These are phyloP conservation scores for Aurinia saxatilis DNA, from an alignment of 345 rosid genomes.

Conservation along the genomic window DNA sequence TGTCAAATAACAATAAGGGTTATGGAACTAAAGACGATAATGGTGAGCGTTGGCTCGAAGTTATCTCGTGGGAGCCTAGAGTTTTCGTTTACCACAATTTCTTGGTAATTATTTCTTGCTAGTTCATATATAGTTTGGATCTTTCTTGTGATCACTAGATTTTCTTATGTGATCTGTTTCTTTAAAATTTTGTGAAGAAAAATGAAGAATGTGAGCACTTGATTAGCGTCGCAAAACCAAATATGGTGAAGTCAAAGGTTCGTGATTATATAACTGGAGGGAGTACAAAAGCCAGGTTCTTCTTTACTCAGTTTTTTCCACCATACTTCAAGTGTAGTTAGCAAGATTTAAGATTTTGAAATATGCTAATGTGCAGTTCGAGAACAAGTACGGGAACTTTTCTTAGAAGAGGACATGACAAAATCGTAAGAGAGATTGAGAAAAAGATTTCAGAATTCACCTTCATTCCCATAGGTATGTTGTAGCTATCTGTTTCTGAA, in stretches of 20 bases:
- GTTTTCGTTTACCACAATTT: slow-evolving; percentile 81
- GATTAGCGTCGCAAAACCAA: slow-evolving; percentile 41
- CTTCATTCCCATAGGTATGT: slow-evolving; percentile 41
- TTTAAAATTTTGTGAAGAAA: too few relatives aligned
- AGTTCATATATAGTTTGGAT: too few relatives aligned
- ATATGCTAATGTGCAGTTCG: slow-evolving; percentile 28
- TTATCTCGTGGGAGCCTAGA: slow-evolving; percentile 94
- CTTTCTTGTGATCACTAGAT: too few relatives aligned
- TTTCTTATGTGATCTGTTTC: too few relatives aligned
- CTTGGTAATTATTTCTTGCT: slow-evolving; percentile 41
- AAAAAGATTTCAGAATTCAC: slow-evolving; percentile 76
- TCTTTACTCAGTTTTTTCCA: background rate
- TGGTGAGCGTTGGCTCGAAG: slow-evolving; percentile 71
- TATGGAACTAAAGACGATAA: slow-evolving; percentile 35
- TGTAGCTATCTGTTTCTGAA: background rate
- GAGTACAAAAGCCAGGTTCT: slow-evolving; percentile 81
- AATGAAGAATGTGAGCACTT: too few relatives aligned
- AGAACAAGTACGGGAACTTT: slow-evolving; percentile 87
- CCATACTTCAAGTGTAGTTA: background rate
- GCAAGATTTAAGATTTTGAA: background rate
- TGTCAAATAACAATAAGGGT: background rate
- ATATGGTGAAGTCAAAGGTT: slow-evolving; percentile 67
- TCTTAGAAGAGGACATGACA: slow-evolving; percentile 39
- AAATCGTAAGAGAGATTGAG: slow-evolving; percentile 60
- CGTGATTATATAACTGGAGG: slow-evolving; percentile 68